These are phyloP conservation scores for Margaritispora aquatica DNA, from an alignment of 495 filamentous ascomycete species.

Conservation along the genomic window DNA sequence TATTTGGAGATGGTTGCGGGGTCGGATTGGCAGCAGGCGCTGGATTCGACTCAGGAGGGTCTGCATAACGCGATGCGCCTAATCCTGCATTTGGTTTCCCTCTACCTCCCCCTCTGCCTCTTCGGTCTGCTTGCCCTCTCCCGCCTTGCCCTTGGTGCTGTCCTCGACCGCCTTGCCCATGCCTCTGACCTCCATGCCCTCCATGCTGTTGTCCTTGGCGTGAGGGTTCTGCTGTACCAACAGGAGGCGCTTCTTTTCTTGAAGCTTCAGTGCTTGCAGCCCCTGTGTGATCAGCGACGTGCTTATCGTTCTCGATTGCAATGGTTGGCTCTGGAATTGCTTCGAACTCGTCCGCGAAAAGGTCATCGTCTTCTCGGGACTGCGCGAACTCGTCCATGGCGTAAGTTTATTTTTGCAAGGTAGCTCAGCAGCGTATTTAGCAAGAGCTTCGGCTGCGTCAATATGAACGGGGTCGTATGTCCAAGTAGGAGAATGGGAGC, in stretches of 20 bases:
- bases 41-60: background rate
- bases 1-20: background rate
- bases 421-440: background rate
- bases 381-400: conserved; percentile 53
- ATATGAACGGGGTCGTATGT: too few species aligned
- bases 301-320: background rate
- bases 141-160: background rate
- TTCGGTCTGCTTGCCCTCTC: background rate
- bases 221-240: background rate
- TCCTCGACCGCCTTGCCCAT: background rate
- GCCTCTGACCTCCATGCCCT: background rate
- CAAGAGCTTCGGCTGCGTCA: too few species aligned
- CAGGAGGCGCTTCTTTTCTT: background rate
- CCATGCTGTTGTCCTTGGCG: conserved; percentile 1
- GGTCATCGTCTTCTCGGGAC: conserved; percentile 58
- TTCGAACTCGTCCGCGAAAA: conserved; percentile 69
- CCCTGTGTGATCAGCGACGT: background rate
- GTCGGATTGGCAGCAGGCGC: background rate
- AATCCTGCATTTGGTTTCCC: background rate
- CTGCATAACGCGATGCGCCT: background rate
- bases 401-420: background rate
- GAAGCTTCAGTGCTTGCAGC: background rate
- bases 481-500: too few species aligned
- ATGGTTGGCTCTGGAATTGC: conserved; percentile 38
- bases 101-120: conserved; percentile 2